A percentile compares a stretch with the other conserved stretches of the same genome.
These are phyloP conservation scores for Cymbopogon flexuosus DNA, from an alignment of 202 grass and related monocot species.

Conservation along the genomic window DNA sequence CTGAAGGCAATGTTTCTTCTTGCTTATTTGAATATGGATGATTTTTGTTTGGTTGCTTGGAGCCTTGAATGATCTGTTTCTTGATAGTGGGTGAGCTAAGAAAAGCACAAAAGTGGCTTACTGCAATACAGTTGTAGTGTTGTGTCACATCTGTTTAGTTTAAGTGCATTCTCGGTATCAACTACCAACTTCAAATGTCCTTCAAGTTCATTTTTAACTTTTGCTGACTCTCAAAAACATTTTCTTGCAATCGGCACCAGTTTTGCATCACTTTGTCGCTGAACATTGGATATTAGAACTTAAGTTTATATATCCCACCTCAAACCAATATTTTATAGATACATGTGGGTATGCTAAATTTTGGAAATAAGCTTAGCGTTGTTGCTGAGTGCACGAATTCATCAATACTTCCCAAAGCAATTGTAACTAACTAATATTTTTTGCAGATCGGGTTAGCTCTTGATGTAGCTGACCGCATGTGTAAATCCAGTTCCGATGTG, in stretches of 20 bases:
- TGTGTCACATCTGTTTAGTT: background rate
- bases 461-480: conserved; percentile 64
- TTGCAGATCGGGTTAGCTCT: conserved; percentile 70
- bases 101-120: background rate
- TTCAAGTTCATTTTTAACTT: background rate
- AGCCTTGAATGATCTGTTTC: background rate
- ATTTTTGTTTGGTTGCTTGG: background rate
- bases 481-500: conserved; percentile 54
- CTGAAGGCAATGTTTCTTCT: background rate
- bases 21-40: conserved; percentile 11
- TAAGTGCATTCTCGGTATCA: background rate
- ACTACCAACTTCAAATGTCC: background rate
- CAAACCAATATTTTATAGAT: conserved; percentile 9
- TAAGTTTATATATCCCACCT: conserved; percentile 8
- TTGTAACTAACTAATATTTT: conserved; percentile 29
- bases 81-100: conserved; percentile 1
- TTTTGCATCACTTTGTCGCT: background rate
- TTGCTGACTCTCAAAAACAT: background rate
- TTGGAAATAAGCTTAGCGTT: background rate
- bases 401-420: background rate
- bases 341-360: conserved; percentile 11
- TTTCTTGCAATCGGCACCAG: background rate
- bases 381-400: background rate
- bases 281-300: background rate
- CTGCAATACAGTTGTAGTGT: background rate